Conservation (phyloP, 495 filamentous ascomycete genomes). For the Jackrogersella minutella region DNA sequence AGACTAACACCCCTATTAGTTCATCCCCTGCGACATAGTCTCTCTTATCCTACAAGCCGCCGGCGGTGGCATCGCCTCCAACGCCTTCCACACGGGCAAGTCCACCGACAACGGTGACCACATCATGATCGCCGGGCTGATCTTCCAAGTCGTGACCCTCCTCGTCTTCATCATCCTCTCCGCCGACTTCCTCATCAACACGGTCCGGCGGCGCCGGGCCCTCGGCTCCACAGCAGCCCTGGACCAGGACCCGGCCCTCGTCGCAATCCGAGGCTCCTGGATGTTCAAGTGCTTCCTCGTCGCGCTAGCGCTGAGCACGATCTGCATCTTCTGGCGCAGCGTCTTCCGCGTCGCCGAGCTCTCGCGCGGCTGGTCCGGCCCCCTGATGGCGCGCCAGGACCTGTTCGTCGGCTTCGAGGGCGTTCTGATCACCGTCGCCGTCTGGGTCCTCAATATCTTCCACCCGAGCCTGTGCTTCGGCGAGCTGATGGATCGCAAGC, state of each 20-base stretch:
- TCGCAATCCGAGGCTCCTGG: slow-evolving; percentile 31
- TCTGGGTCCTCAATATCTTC: slow-evolving; percentile 63
- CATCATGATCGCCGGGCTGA: slow-evolving; percentile 72
- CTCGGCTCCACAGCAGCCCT: slow-evolving; percentile 39
- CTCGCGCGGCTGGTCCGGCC: slow-evolving; percentile 65
- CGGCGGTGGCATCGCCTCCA: slow-evolving; percentile 67
- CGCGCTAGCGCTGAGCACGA: slow-evolving; percentile 58
- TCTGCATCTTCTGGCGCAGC: slow-evolving; percentile 68
- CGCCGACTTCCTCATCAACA: slow-evolving; percentile 53
- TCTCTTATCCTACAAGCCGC: slow-evolving; percentile 69
- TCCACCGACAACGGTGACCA: slow-evolving; percentile 57
- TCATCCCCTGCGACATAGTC: slow-evolving; percentile 69
- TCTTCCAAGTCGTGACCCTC: slow-evolving; percentile 63
- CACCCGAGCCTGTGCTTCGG: slow-evolving; percentile 65
- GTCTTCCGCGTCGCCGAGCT: slow-evolving; percentile 73
- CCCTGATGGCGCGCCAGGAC: slow-evolving; percentile 65
- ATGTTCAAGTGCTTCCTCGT: slow-evolving; percentile 51
- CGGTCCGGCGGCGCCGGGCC: slow-evolving; percentile 34
- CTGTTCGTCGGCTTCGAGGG: slow-evolving; percentile 76
- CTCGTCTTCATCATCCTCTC: slow-evolving; percentile 56
- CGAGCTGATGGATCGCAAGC: slow-evolving; percentile 29
- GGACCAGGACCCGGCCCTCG: slow-evolving; percentile 36
- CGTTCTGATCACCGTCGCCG: slow-evolving; percentile 70
- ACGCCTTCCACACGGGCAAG: slow-evolving; percentile 50
- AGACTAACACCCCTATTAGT: slow-evolving; percentile 33